phyloP scores from a whole-genome alignment of 2,329 filamentous ascomycete species.

The Fusarium multiceps region DNA sequence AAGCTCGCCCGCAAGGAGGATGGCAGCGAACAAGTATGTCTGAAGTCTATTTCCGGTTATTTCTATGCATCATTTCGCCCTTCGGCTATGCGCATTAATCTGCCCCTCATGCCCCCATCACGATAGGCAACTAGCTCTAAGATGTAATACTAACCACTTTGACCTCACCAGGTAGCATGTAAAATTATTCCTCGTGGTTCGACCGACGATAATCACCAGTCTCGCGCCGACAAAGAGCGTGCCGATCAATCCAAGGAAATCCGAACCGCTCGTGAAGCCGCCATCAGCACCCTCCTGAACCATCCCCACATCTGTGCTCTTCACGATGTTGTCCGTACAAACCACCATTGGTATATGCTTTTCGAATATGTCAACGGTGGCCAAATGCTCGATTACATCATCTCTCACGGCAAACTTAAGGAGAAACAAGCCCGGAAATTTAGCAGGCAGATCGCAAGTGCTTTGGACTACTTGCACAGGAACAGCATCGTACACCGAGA shows the following conservation, averaged over 20 bases:
- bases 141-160: conserved; percentile 27
- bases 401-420: conserved; percentile 95
- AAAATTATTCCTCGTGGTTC: conserved; percentile 96
- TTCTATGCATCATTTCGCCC: background rate
- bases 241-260: conserved; percentile 98
- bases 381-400: conserved; percentile 99
- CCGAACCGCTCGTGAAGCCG: conserved; percentile 91
- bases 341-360: conserved; percentile 99
- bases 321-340: conserved; percentile 93
- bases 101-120: conserved; percentile 26
- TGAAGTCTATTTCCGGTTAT: background rate
- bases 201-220: conserved; percentile 83
- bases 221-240: conserved; percentile 79
- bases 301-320: conserved; percentile 97
- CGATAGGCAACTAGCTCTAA: conserved; percentile 10
- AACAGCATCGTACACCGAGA: conserved; percentile 99
- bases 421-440: conserved; percentile 99
- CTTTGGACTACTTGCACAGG: conserved; percentile 95
- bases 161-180: conserved; percentile 75
- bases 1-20: conserved; percentile 93
- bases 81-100: conserved; percentile 9
- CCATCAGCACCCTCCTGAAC: conserved; percentile 92
- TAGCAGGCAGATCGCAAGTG: conserved; percentile 94
- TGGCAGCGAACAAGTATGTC: conserved; percentile 86
- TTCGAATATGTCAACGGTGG: conserved; percentile 99